Evolutionary conservation across 495 filamentous ascomycete genomes (phyloP), one percentile per base, ranked within the genome.

Genomic region (Hypoxylon lenormandii): DNA sequence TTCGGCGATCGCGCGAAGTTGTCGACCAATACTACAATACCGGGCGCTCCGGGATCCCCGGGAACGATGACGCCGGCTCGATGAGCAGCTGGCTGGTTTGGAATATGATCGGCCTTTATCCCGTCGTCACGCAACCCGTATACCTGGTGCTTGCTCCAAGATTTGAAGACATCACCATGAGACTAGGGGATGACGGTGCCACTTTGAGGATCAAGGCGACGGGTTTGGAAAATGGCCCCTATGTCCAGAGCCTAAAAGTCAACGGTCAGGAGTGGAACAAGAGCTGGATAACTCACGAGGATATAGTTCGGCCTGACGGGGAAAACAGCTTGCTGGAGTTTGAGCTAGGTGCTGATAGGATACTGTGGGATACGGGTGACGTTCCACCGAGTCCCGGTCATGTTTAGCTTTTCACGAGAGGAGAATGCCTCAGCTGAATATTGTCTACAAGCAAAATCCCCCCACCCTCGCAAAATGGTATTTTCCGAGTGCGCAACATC

Each of bases 101-200:
- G 87, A 85, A 87, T 54, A 86, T 90, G 80, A 77, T 90, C 16
- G 88, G 88, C 0, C 81, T 90, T 3, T 90, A 89, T 60, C 88
- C 87, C 0, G 80, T 90, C 6, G 84, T 83, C 4, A 85, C 83
- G 3, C 85, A 88, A 66, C 84, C 87, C 0, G 84, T 84, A 1
- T 90, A 89, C 64, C 76, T 90, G 11, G 77, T 90, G 40, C 82
- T 77, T 3, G 84, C 84, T 4, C 87, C 87, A 1, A 86, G 86
- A 81, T 87, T 89, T 64, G 71, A 77, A 0, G 76, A 86, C 54
- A 76, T 88, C 36, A 86, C 80, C 8, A 81, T 90, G 73, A 80
- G 81, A 1, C 77, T 89, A 22, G 66, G 66, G n/a, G 84, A 81
- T 18, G 81, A 72, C 0, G 82, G 84, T 47, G 81, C 83, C 54